A percentile compares a stretch with the other conserved stretches of the same genome.
Evolutionary conservation across 441 rosid genomes (phyloP).

Genomic region (Hypseocharis bilobata): DNA sequence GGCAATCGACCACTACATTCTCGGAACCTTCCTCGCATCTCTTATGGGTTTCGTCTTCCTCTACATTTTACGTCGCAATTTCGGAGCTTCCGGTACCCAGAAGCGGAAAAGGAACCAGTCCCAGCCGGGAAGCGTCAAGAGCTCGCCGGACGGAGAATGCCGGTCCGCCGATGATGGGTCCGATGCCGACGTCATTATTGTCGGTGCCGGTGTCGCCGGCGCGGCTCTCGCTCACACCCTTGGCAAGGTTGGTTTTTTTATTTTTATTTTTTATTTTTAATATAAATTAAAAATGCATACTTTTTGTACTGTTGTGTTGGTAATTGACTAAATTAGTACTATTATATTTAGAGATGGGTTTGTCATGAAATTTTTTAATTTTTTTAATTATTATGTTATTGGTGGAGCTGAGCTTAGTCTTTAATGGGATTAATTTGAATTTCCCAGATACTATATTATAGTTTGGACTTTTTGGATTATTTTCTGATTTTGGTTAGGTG

Average conservation of each 20-base stretch:
- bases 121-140: too few relatives aligned
- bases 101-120: too few relatives aligned
- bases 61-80: constrained; percentile 26
- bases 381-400: neutral
- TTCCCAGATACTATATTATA: too few relatives aligned
- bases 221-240: constrained; percentile 18
- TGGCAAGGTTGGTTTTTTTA: neutral
- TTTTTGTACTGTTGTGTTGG: neutral
- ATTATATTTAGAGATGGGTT: neutral
- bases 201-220: constrained; percentile 19
- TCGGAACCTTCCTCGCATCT: constrained; percentile 36
- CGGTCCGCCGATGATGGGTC: neutral
- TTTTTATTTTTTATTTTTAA: neutral
- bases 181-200: constrained; percentile 6
- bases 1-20: constrained; percentile 23
- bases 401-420: neutral
- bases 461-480: neutral
- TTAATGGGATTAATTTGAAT: neutral
- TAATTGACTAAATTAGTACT: neutral
- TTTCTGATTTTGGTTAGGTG: too few relatives aligned
- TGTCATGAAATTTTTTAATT: neutral
- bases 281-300: neutral
- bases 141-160: neutral
- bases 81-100: neutral
- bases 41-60: constrained; percentile 34